Conservation (phyloP, 176 grass and related monocot genomes). For the Carex kokanica region DNA sequence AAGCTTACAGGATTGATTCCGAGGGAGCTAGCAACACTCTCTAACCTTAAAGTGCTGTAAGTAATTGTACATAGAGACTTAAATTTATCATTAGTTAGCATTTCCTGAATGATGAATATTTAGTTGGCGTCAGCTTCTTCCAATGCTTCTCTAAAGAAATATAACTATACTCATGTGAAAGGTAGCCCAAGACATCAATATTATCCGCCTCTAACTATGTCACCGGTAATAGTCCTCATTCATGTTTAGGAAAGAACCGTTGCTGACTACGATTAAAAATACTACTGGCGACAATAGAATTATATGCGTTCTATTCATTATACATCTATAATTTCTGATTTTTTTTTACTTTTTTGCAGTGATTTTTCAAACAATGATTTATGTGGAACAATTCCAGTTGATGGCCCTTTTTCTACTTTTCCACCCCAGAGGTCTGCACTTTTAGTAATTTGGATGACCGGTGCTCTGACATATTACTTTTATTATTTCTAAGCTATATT, state of each 20-base stretch:
- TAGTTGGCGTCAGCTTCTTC: neutral
- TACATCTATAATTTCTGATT: neutral
- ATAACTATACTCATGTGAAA: neutral
- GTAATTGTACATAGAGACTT: constrained; percentile 19
- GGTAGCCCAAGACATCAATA: neutral
- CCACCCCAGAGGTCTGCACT: constrained; percentile 58
- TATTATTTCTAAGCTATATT: neutral
- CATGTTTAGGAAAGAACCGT: neutral
- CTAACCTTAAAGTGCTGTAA: constrained; percentile 92
- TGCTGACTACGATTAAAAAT: neutral
- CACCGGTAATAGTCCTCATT: neutral
- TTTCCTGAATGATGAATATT: neutral
- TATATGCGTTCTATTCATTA: neutral
- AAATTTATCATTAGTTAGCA: neutral
- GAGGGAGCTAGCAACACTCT: constrained; percentile 68
- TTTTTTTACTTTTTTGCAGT: constrained; percentile 27
- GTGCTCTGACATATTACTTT: neutral
- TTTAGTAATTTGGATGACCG: constrained; percentile 1
- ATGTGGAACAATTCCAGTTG: constrained; percentile 90
- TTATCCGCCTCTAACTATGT: neutral
- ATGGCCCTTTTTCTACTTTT: constrained; percentile 87
- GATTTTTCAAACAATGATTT: constrained; percentile 96
- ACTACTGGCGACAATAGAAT: no score
- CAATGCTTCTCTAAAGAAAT: neutral
- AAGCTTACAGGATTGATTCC: constrained; percentile 88